Evolutionary conservation across 2,329 filamentous ascomycete species (phyloP), one percentile per base, ranked within the genome.

Genomic region (Penicillium sp.): DNA sequence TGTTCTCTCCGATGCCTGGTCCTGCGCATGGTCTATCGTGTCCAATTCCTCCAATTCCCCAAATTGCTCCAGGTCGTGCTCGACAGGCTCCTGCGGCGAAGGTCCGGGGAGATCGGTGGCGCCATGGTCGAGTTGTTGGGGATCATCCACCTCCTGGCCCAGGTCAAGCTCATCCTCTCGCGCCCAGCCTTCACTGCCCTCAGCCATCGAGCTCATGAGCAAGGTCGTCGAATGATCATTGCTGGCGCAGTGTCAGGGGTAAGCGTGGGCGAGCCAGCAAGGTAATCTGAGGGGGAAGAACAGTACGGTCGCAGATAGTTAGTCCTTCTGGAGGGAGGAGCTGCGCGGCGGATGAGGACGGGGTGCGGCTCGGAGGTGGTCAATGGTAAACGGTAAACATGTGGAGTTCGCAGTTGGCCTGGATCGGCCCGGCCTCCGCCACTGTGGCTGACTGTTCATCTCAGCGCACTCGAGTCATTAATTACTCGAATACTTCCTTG

Each of bases 181-280:
- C 76, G 76, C 82, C 76, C 82, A 82, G 73, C 80, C 80, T 71
- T 84, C 78, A 73, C 76, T 82, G 78, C 81, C 82, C 78, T 79
- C 79, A 73, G 79, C 80, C 79, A 79, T 83, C 78, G 82, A 85
- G 84, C 84, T 88, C 86, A 89, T 89, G 78, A 78, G 81, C 79
- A 72, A 74, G 68, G 69, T 69, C 64, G 68, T 66, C 65, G 69
- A 72, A 74, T 73, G 69, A 72, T 75, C 81, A 84, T 84, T 68
- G 76, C 80, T 81, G 73, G 66, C 69, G 52, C 43, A 37, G 46
- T 30, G 46, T 54, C 33, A 59, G 45, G 48, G 46, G 37, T 33
- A 45, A 37, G 45, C 42, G 45, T 23, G 45, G 32, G 41, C 41
- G 29, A 44, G 34, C 46, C 50, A 51, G 55, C 43, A 32, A 49